A percentile compares a stretch with the other conserved stretches of the same genome.
Conservation (phyloP, 805 yeast species). For the Starmerella stigmatis region DNA sequence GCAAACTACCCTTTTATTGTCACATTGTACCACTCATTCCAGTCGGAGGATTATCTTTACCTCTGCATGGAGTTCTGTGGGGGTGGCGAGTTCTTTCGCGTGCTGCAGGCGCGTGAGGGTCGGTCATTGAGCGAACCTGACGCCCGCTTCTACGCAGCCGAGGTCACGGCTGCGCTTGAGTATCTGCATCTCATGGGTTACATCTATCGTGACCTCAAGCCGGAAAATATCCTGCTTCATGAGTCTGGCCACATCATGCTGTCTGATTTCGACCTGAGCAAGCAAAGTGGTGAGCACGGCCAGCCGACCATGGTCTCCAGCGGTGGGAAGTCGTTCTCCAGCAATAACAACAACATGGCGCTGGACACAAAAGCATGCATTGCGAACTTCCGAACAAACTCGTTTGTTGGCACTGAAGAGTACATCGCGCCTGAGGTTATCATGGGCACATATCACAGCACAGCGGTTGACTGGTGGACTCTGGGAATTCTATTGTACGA, state of each 20-base stretch:
- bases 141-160: conserved; percentile 90
- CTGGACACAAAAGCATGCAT: conserved; percentile 90
- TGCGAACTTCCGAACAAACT: conserved; percentile 92
- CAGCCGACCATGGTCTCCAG: conserved; percentile 56
- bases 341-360: conserved; percentile 41
- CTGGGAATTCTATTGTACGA: conserved; percentile 86
- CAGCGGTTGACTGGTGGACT: conserved; percentile 99
- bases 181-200: conserved; percentile 94
- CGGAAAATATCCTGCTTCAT: conserved; percentile 87
- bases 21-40: conserved; percentile 90
- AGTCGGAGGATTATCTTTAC: conserved; percentile 80
- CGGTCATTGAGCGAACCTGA: conserved; percentile 80
- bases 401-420: conserved; percentile 98
- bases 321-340: conserved; percentile 23
- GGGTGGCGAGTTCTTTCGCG: conserved; percentile 98
- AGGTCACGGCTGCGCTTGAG: conserved; percentile 93
- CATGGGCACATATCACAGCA: conserved; percentile 92
- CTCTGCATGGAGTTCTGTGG: conserved; percentile 97
- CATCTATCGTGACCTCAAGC: conserved; percentile 91
- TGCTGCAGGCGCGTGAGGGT: conserved; percentile 79
- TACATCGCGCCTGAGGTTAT: conserved; percentile 98
- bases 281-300: conserved; percentile 68
- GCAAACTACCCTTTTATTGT: conserved; percentile 96
- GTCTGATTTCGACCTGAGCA: conserved; percentile 89
- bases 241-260: conserved; percentile 98